Base-by-base conservation (phyloP, 2,329 filamentous ascomycete species). In the Ramichloridium luteum region DNA sequence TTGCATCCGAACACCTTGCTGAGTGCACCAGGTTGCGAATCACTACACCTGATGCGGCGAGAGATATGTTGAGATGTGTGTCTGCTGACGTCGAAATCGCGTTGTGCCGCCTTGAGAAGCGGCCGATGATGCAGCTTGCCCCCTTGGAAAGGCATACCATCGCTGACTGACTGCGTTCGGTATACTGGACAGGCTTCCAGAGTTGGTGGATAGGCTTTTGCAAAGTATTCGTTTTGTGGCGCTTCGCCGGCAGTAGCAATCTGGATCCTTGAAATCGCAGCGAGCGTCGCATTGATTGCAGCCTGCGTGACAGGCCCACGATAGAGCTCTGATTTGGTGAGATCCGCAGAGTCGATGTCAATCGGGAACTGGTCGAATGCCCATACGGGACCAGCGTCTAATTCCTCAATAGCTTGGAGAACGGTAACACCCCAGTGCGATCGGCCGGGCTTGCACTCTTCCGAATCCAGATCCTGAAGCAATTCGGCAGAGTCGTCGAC, bases 331-430 rank as follows among this genome's bases (percentile, higher is more conserved):
- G 59, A 60, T 32, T 62, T 62, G 16, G 57, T 62, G 17, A 61
- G 37, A 12, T 47, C 43, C 4, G 48, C 40, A 17, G 58, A 54
- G 37, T 62, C 57, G 31, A 62, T 60, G 43, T 61, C 41, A 34
- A 62, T 43, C 4, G 49, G 40, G 37, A 62, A 62, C 35, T 62
- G 59, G 22, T 62, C 57, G 35, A 55, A 62, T 1, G 58, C 58
- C 59, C 59, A 62, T 5, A 62, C 56, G 0, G 58, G 59, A 5
- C 59, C 59, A n/a, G 56, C 57, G 31, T 62, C 59, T 32, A 61
- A 56, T 27, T 59, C 47, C 31, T 55, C 57, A 12, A 56, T 56
- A 6, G 59, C 59, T 38, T 62, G 48, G 3, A 53, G 37, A 4
- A 61, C 51, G 3, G 59, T 61, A 6, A 62, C 50, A 4, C 55